Base-by-base conservation (phyloP, 495 filamentous ascomycete species). In the Neurospora sp. region DNA sequence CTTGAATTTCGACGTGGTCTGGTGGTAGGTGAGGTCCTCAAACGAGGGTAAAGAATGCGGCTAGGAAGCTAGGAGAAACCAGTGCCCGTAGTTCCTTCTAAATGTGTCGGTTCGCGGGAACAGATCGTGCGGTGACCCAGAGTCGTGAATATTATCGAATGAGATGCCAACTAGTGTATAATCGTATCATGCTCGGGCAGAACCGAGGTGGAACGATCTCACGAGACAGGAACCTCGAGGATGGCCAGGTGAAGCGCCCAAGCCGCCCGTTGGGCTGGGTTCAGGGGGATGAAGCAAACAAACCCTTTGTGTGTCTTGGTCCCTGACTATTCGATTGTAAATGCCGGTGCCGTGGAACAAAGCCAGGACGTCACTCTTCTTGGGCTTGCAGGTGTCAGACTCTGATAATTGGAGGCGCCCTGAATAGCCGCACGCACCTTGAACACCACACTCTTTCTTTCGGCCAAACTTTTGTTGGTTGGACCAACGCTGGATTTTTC, bases 391-490 rank as follows among this genome's bases (percentile, higher is more conserved):
- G 39, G 69, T 31, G 7, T 71, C 35, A 72, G 23, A 46, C 8
- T 44, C 12, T 44, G 39, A 31, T 31, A n/a, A 20, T 39, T 71
- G 70, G 38, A 71, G 38, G 41, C n/a, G 9, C 39, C 38, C 70
- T 41, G 70, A 71, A 39, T 42, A 39, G 41, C 60, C 35, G 31
- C 37, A 39, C 38, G 39, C 20, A 39, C 60, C 60, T 62, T 70
- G 66, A 46, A 40, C 60, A 23, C n/a, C 39, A 37, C 31, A 62
- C 44, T 73, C 70, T 73, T 46, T 73, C 72, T 73, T n/a, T 49
- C 38, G 35, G 72, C 60, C 69, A 41, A 39, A 14, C 46, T 39
- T 38, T 69, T 38, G 46, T 72, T 72, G 49, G 39, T 46, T 39
- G 20, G 49, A 60, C 11, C 66, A 40, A 39, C 8, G 39, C 40